Conservation (phyloP, 2,329 filamentous ascomycete species). For the Monosporascus sp. region DNA sequence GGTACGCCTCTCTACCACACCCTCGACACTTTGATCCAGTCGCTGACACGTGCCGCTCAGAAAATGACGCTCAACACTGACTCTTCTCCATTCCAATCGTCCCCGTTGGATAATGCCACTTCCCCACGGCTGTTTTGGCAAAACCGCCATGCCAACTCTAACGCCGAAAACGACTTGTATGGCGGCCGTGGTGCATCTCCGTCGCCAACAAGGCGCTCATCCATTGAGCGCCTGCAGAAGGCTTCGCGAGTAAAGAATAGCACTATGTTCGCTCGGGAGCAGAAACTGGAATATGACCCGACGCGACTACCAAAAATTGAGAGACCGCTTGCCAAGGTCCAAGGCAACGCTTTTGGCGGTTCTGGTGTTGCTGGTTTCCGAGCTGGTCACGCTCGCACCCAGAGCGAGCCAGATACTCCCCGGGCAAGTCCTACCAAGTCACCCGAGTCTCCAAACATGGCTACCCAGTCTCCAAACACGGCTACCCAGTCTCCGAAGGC, state of each 20-base stretch:
- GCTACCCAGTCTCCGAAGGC: no score
- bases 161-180: conserved; percentile 64
- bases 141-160: conserved; percentile 61
- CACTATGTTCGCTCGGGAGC: conserved; percentile 90
- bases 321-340: conserved; percentile 72
- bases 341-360: conserved; percentile 65
- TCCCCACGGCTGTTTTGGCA: conserved; percentile 93
- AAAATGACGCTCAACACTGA: conserved; percentile 67
- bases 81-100: conserved; percentile 80
- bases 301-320: conserved; percentile 71
- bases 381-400: conserved; percentile 44
- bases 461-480: conserved; percentile 1
- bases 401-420: conserved; percentile 59
- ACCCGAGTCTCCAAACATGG: conserved; percentile 15
- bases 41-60: conserved; percentile 36
- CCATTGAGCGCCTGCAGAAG: conserved; percentile 91
- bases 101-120: conserved; percentile 61
- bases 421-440: conserved; percentile 48
- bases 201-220: conserved; percentile 74
- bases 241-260: conserved; percentile 97
- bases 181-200: conserved; percentile 56
- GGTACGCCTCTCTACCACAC: conserved; percentile 43
- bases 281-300: conserved; percentile 89
- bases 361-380: conserved; percentile 49
- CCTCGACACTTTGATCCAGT: conserved; percentile 6